A percentile compares a stretch with the other conserved stretches of the same genome.
Evolutionary conservation across 2,329 filamentous ascomycete genomes (phyloP).

Genomic region (Diaporthe eres): DNA sequence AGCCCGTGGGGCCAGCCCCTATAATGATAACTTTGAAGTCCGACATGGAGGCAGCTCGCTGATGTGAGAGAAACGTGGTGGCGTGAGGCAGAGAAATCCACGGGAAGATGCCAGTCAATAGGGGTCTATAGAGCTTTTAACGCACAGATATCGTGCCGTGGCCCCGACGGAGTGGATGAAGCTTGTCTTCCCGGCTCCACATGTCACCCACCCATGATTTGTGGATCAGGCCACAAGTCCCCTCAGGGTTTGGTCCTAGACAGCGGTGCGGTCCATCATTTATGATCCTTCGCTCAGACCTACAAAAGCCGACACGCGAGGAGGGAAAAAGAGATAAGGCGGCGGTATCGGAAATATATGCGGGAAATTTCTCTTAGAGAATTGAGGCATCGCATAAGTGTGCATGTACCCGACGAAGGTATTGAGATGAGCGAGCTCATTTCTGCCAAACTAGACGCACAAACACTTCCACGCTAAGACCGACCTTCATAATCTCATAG

Average conservation of each 20-base stretch:
- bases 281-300: background rate
- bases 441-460: background rate
- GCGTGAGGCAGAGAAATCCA: background rate
- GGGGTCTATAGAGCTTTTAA: background rate
- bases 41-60: conserved; percentile 1
- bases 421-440: background rate
- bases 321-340: background rate
- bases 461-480: background rate
- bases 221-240: conserved; percentile 16
- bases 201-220: background rate
- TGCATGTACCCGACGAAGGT: background rate
- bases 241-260: background rate
- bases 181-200: background rate
- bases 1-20: conserved; percentile 50
- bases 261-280: background rate
- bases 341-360: background rate
- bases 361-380: background rate
- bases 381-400: background rate
- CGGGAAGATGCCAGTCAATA: background rate
- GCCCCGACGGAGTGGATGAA: background rate
- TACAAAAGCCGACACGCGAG: background rate
- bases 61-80: background rate
- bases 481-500: conserved; percentile 10
- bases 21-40: conserved; percentile 49
- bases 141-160: background rate